Conservation (phyloP, 2,329 filamentous ascomycete genomes). For the Pseudopithomyces chartarum region DNA sequence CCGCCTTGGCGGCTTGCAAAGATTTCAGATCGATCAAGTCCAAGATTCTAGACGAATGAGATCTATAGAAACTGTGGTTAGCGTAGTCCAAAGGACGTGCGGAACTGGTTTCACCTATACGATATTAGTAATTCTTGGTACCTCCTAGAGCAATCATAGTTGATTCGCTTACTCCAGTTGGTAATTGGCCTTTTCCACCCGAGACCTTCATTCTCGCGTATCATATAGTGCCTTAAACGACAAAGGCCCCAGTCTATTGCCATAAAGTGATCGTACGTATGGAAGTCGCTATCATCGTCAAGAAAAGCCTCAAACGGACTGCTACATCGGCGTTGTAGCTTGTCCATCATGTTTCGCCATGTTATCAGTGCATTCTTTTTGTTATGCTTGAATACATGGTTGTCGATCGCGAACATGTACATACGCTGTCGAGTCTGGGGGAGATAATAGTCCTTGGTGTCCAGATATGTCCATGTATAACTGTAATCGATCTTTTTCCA, state of each 20-base stretch:
- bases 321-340: conserved; percentile 63
- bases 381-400: conserved; percentile 20
- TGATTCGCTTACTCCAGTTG: conserved; percentile 61
- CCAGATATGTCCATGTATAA: conserved; percentile 56
- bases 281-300: conserved; percentile 56
- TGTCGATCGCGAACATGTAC: conserved; percentile 54
- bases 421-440: conserved; percentile 65
- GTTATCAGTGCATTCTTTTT: conserved; percentile 16
- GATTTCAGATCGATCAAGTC: conserved; percentile 70
- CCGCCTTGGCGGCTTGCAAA: conserved; percentile 54
- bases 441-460: conserved; percentile 74
- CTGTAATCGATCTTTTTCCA: conserved; percentile 62
- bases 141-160: conserved; percentile 9
- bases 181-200: conserved; percentile 64
- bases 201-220: conserved; percentile 57
- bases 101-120: neutral
- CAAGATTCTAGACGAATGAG: conserved; percentile 63
- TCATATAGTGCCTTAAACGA: conserved; percentile 62
- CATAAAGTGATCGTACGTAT: conserved; percentile 37
- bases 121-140: neutral
- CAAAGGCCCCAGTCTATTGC: conserved; percentile 62
- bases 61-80: conserved; percentile 56
- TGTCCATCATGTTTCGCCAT: conserved; percentile 55
- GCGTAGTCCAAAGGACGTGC: conserved; percentile 58
- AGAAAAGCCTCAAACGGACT: conserved; percentile 66